Base-by-base conservation (phyloP, 768 basidiomycete genomes). In the Rhizopogon rudus region DNA sequence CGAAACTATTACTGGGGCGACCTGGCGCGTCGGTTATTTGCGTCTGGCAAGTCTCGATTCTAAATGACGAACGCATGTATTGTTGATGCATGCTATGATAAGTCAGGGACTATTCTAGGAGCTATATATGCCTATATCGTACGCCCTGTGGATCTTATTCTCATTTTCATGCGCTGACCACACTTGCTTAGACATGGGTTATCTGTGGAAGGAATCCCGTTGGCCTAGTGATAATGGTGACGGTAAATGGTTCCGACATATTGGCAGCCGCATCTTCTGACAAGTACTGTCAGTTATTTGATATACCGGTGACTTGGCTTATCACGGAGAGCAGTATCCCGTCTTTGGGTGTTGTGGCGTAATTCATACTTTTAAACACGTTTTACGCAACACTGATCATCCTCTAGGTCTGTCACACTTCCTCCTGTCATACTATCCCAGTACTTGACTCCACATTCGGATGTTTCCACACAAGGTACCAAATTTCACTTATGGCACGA, bases 1-100 rank as follows among this genome's bases (percentile, higher is more conserved):
- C 33, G 77, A 79, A 60, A 78, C 77, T 7, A 81, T 76, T 56
- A 77, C 75, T 1, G 79, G 78, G n/a, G 78, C 79, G 40, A 80
- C 78, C 6, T 79, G 76, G 73, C 66, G 78, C 42, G 71, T 76
- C 5, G 74, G 73, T 6, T 77, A 76, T 57, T 64, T 79, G 31
- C 74, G 78, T 53, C 59, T 78, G 33, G 79, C 76, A 49, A 61
- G 71, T 54, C 33, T 25, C 25, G 3, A 49, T 35, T 5, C 7
- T 55, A 28, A 5, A n/a, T 9, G 43, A 9, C 17, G 17, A 16
- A 8, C 12, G 13, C 12, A 29, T 37, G 35, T 5, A 37, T 17
- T 43, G n/a, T 51, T 51, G 28, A 31, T 56, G 2, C 14, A 5
- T 42, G 14, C 33, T 22, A 25, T 31, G 14, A 37, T 33, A 73